phyloP scores from a whole-genome alignment of 345 rosid genomes.

The Camelina hispida region DNA sequence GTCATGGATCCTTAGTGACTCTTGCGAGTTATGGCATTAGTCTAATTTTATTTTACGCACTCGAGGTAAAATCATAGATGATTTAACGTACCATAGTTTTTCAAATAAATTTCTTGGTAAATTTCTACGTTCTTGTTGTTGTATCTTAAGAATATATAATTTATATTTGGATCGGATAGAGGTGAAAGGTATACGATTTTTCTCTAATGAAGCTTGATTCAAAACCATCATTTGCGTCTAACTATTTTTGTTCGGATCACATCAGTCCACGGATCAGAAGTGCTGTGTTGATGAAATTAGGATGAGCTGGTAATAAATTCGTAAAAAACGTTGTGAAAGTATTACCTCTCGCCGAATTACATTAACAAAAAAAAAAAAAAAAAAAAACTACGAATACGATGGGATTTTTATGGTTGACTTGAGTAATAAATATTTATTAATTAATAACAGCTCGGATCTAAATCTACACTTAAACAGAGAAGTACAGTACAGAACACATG shows the following conservation, averaged over 20 bases:
- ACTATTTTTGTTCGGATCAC: background rate
- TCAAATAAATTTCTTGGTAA: background rate
- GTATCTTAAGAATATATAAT: background rate
- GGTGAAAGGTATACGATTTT: background rate
- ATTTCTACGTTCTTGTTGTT: background rate
- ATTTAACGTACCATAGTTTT: background rate
- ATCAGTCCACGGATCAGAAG: constrained; percentile 15
- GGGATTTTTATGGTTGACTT: background rate
- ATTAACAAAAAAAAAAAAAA: too few species aligned
- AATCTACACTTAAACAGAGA: constrained; percentile 4
- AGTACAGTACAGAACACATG: background rate
- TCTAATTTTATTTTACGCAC: background rate
- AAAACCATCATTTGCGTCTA: background rate
- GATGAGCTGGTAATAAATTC: constrained; percentile 21
- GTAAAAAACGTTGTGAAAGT: background rate
- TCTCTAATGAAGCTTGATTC: background rate
- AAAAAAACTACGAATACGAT: background rate
- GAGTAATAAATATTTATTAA: background rate
- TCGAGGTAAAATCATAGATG: background rate
- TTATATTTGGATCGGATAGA: background rate
- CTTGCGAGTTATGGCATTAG: constrained; percentile 2
- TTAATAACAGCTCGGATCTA: constrained; percentile 9
- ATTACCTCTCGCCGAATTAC: too few species aligned
- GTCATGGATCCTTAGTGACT: constrained; percentile 4
- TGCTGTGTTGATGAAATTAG: constrained; percentile 3